Evolutionary conservation across 1,284 basidiomycete species (phyloP), one percentile per base, ranked within the genome.

Genomic region (Taiwanofungus camphoratus): DNA sequence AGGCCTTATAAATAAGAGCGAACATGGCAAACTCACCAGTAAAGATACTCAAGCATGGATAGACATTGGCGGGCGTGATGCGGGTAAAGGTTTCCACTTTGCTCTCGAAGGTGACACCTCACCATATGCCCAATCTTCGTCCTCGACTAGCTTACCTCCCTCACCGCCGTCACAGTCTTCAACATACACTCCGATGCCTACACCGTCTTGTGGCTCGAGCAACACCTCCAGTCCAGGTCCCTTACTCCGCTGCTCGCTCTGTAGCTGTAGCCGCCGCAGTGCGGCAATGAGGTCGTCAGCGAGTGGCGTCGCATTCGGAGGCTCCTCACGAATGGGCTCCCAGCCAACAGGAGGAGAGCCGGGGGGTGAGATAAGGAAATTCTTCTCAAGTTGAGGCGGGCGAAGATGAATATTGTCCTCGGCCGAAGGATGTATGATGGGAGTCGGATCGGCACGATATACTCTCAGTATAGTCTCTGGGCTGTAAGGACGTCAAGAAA

Each of bases 321-420:
- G 91, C 16, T 95, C 93, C 66, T 99, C 96, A 33, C 71, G 69
- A 48, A 93, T 79, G 22, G 80, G 92, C 59, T 96, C 92, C 95
- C 95, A 99, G 1, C 95, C 95, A 2, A 96, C 84, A 0, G 95
- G 95, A 0, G 96, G 95, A 0, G 91, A 94, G n/a, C 95, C 96
- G 1, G 96, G 96, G 1, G 95, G 95, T 0, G 93, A 97, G 54
- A 99, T 95, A 41, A 99, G 76, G 67, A 98, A 98, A 68, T 99
- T 98, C 68, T 91, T 91, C 55, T 92, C 87, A 29, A 82, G 59
- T 0, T 74, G 69, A 0, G 95, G 95, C 0, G 91, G 90, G 21
- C 73, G 76, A 35, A 97, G 77, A 54, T 85, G 77, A 49, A 71
- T 70, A 15, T 65, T 68, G 39, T 71, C 61, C 52, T 49, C 20